phyloP scores from a whole-genome alignment of 495 filamentous ascomycete species.

The Hypoxylon subgilvum region DNA sequence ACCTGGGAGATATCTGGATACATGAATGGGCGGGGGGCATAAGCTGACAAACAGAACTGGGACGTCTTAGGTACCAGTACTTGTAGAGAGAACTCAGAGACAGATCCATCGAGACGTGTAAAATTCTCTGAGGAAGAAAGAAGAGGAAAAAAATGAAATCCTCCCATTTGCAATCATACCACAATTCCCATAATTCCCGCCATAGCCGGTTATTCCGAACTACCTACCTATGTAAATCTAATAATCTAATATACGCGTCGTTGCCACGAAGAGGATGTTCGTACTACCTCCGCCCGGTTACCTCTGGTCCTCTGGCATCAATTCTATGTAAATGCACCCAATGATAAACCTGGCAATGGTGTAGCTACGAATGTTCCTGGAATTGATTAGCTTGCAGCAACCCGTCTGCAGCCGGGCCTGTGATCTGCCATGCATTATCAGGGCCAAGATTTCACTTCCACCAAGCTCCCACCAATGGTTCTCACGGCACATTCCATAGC shows the following conservation, averaged over 20 bases:
- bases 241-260: no score
- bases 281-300: no score
- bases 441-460: constrained; percentile 33
- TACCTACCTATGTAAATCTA: neutral
- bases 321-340: no score
- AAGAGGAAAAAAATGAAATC: neutral
- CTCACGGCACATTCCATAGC: constrained; percentile 15
- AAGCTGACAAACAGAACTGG: neutral
- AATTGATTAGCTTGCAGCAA: constrained; percentile 39
- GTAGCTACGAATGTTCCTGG: constrained; percentile 21
- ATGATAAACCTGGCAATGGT: constrained; percentile 4
- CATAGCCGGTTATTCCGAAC: no score
- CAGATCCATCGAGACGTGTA: neutral
- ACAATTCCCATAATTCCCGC: no score
- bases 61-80: no score
- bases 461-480: constrained; percentile 24
- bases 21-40: neutral
- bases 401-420: constrained; percentile 24
- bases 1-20: no score
- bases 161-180: neutral
- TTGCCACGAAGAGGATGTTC: no score
- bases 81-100: no score
- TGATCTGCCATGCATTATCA: constrained; percentile 40
- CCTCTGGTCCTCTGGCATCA: no score
- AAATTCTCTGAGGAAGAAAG: neutral